These are phyloP conservation scores for Neurospora sp. DNA, from an alignment of 495 filamentous ascomycete species.

Conservation along the genomic window DNA sequence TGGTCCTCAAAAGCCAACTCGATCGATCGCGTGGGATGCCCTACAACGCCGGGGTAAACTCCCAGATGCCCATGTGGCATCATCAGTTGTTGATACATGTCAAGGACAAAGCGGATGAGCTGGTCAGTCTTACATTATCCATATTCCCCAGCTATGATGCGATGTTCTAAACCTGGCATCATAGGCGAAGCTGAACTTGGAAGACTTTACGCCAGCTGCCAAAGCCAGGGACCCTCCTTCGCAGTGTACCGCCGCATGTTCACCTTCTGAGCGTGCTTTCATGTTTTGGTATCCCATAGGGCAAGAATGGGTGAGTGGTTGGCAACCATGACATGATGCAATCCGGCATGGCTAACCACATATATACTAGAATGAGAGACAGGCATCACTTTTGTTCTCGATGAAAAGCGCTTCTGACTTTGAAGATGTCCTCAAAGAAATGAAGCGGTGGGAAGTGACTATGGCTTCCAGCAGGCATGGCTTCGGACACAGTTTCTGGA, in stretches of 20 bases:
- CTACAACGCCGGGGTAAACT: conserved; percentile 7
- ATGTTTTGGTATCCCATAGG: conserved; percentile 11
- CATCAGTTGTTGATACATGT: conserved; percentile 23
- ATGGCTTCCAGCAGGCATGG: conserved; percentile 1
- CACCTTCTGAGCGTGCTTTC: conserved; percentile 4
- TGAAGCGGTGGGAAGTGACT: conserved; percentile 4
- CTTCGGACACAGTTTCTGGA: not conserved
- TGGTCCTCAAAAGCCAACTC: conserved; percentile 20
- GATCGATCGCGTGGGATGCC: conserved; percentile 8
- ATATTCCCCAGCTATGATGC: not conserved
- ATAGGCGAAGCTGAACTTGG: conserved; percentile 16
- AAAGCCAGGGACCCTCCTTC: not conserved
- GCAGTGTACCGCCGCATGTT: conserved; percentile 5
- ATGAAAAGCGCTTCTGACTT: conserved; percentile 10
- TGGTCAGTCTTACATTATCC: conserved; percentile 9
- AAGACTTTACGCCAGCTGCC: conserved; percentile 4
- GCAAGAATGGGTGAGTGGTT: not conserved
- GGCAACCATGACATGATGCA: not conserved
- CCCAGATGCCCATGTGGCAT: conserved; percentile 7
- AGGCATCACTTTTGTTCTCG: conserved; percentile 6
- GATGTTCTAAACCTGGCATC: not conserved
- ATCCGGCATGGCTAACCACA: not conserved
- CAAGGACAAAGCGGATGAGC: conserved; percentile 23
- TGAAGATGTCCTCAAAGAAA: conserved; percentile 6
- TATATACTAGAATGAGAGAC: not conserved